phyloP scores from a whole-genome alignment of 2,329 filamentous ascomycete genomes.

The Aspergillus japonicus region DNA sequence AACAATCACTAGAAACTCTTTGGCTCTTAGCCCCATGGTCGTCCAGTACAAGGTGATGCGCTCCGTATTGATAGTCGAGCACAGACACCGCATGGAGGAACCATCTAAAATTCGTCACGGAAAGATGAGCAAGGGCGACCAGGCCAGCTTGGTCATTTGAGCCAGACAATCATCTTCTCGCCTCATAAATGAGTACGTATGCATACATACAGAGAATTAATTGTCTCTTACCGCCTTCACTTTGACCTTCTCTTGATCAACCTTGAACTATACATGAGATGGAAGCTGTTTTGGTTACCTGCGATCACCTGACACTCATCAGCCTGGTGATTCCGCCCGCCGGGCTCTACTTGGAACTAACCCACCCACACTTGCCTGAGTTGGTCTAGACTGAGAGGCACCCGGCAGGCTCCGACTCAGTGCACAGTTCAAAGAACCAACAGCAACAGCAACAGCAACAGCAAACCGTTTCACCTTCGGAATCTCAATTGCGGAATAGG shows the following conservation, averaged over 20 bases:
- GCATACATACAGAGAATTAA: too few species aligned
- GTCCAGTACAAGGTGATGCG: too few species aligned
- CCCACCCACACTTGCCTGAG: not conserved
- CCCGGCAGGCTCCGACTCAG: not conserved
- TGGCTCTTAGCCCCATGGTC: too few species aligned
- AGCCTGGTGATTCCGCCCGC: too few species aligned
- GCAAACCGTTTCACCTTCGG: not conserved
- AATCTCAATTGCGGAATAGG: not conserved
- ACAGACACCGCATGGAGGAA: constrained; percentile 3
- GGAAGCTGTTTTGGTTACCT: not conserved
- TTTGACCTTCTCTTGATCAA: not conserved
- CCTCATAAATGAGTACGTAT: not conserved
- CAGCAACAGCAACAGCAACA: not conserved
- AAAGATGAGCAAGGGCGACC: constrained; percentile 6
- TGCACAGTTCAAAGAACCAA: not conserved
- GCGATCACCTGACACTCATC: constrained; percentile 6
- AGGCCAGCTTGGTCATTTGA: constrained; percentile 2
- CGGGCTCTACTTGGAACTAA: not conserved
- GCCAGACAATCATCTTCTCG: not conserved
- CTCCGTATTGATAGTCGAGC: not conserved
- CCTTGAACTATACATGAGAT: not conserved
- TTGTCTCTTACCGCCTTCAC: not conserved
- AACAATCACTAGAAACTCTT: too few species aligned
- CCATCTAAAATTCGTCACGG: too few species aligned
- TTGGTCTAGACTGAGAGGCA: not conserved